Evolutionary conservation across 78 protist species (phyloP).

Genomic region (Dictyostelium brefeldianum): DNA sequence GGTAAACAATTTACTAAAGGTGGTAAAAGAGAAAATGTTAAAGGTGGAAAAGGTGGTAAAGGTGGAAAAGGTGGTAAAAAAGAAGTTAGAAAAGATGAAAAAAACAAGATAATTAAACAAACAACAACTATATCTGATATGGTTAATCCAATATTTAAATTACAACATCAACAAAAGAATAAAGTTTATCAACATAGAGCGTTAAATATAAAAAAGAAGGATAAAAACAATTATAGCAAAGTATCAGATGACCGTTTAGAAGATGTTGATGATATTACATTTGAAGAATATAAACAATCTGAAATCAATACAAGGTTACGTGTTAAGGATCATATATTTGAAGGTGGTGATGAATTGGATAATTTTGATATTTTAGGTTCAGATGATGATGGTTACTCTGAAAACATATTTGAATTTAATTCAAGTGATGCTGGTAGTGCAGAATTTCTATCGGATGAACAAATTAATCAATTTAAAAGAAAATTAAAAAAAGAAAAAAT

Average conservation of each 20-base stretch:
- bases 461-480: slow-evolving; percentile 14
- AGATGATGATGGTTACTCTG: background rate
- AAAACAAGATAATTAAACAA: background rate
- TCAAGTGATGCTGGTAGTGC: slow-evolving; percentile 30
- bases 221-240: slow-evolving; percentile 1
- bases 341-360: slow-evolving; percentile 71
- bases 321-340: slow-evolving; percentile 40
- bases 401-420: slow-evolving; percentile 26
- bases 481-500: background rate
- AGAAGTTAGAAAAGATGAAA: background rate
- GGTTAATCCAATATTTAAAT: background rate
- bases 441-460: slow-evolving; percentile 43
- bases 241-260: slow-evolving; percentile 44
- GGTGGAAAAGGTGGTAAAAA: background rate
- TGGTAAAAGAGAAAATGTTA: background rate
- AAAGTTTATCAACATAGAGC: slow-evolving; percentile 5
- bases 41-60: background rate
- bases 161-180: slow-evolving; percentile 6
- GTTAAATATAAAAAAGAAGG: background rate
- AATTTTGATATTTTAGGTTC: slow-evolving; percentile 33
- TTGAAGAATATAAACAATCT: slow-evolving; percentile 54
- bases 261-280: slow-evolving; percentile 71
- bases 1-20: background rate
- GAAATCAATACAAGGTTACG: slow-evolving; percentile 57
- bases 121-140: background rate